phyloP scores from a whole-genome alignment of 176 grass and related monocot species.

The Panicum miliaceum region DNA sequence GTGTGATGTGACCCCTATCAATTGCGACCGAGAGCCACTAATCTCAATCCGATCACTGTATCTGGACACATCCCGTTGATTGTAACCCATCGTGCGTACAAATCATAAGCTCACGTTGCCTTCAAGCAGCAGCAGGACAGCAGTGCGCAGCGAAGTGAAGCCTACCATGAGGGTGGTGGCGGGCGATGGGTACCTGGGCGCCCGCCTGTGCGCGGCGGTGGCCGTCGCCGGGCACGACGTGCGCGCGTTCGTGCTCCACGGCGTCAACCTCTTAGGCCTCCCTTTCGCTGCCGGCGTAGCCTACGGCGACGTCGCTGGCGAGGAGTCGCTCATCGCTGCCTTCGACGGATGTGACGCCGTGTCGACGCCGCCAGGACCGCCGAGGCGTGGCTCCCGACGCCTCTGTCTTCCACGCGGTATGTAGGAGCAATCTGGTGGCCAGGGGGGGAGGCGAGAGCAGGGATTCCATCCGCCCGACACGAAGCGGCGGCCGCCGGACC shows the following conservation, averaged over 20 bases:
- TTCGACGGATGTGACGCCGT: slow-evolving; percentile 59
- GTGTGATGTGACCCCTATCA: too few relatives aligned
- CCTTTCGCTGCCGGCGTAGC: slow-evolving; percentile 50
- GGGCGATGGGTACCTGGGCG: slow-evolving; percentile 76
- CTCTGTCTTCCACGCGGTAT: slow-evolving; percentile 48
- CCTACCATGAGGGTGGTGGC: slow-evolving; percentile 64
- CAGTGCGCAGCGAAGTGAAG: too few relatives aligned
- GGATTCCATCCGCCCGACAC: neutral
- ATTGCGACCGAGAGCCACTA: too few relatives aligned
- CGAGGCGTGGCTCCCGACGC: slow-evolving; percentile 90
- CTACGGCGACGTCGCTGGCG: slow-evolving; percentile 82
- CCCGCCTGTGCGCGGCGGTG: slow-evolving; percentile 66
- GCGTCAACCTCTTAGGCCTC: slow-evolving; percentile 27
- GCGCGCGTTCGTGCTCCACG: too few relatives aligned
- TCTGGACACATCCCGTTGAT: too few relatives aligned
- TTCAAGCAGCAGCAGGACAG: too few relatives aligned
- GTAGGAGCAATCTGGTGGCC: too few relatives aligned
- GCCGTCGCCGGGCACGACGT: neutral
- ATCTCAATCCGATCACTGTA: too few relatives aligned
- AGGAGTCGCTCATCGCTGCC: slow-evolving; percentile 66
- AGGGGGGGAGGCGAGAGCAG: too few relatives aligned
- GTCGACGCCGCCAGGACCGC: slow-evolving; percentile 75
- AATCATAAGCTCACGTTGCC: too few relatives aligned
- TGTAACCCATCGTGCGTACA: too few relatives aligned
- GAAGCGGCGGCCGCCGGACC: neutral